Conservation (phyloP, 805 yeast species). For the Naumovozyma baii region DNA sequence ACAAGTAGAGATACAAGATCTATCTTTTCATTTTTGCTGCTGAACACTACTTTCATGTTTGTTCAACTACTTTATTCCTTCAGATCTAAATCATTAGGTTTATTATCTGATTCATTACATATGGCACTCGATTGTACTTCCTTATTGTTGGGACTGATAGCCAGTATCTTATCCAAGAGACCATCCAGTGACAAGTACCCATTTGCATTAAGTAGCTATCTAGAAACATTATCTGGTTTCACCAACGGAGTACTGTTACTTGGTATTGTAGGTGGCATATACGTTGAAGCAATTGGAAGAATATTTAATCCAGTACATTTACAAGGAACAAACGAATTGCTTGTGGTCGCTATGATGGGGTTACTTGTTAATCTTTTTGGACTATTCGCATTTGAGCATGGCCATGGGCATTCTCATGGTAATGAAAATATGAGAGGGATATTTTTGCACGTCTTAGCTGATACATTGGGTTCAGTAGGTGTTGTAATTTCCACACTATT, state of each 20-base stretch:
- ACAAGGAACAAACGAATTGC: slow-evolving; percentile 71
- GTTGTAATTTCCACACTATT: slow-evolving; percentile 85
- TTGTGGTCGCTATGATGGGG: slow-evolving; percentile 79
- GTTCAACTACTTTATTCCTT: slow-evolving; percentile 87
- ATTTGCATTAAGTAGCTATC: slow-evolving; percentile 63
- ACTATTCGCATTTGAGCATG: slow-evolving; percentile 86
- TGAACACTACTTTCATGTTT: slow-evolving; percentile 89
- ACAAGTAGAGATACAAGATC: slow-evolving; percentile 67
- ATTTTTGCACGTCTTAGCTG: slow-evolving; percentile 87
- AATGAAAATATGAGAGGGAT: slow-evolving; percentile 86
- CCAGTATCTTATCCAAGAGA: slow-evolving; percentile 56
- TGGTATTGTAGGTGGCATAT: slow-evolving; percentile 82
- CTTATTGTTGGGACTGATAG: slow-evolving; percentile 76
- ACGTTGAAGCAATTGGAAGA: slow-evolving; percentile 79
- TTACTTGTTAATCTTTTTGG: slow-evolving; percentile 85
- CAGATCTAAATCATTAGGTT: slow-evolving; percentile 83
- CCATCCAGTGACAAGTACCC: slow-evolving; percentile 68
- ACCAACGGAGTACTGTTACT: slow-evolving; percentile 83
- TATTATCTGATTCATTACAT: slow-evolving; percentile 86
- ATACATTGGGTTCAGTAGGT: slow-evolving; percentile 92
- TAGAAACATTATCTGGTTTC: slow-evolving; percentile 90
- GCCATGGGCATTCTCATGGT: slow-evolving; percentile 32
- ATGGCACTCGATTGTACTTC: slow-evolving; percentile 96
- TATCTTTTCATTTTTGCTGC: slow-evolving; percentile 73
- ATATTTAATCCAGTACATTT: slow-evolving; percentile 67